Evolutionary conservation across 2,329 filamentous ascomycete genomes (phyloP), one percentile per base, ranked within the genome.

Genomic region (Metarhizium brunneum): DNA sequence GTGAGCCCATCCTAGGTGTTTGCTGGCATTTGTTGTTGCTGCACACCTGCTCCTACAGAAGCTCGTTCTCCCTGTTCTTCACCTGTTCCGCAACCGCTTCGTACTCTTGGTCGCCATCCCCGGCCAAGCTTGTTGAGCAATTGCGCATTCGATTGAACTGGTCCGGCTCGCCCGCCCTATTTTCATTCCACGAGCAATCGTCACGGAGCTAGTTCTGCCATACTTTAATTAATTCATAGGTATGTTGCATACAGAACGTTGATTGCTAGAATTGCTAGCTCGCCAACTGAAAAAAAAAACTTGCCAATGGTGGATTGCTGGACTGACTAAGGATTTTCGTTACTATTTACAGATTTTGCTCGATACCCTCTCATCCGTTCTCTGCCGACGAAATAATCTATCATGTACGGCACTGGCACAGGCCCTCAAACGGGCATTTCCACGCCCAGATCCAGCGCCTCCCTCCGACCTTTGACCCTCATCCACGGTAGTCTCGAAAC

Each of bases 371-470:
- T 64, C 32, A 25, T 30, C 42, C 16, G 20, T n/a, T 42, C 20
- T 32, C 36, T 29, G 38, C n/a, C 25, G 14, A 16, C 38, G 20
- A 50, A 36, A 52, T 49, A 48, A 47, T 30, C 16, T 74, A 83
- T 67, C 73, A 95, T 96, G 91, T 95, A 94, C 83, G 89, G 89
- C 75, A 85, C 88, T 68, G 81, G 78, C 65, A 89, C 86, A 58
- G 89, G 87, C 75, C 85, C 89, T 59, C 92, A 96, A 76, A 99
- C 94, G 77, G 94, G 94, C 75, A 91, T 96, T 69, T 95, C 92
- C 63, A 99, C 94, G 65, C 94, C 94, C 65, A 87, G 94, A 76
- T 96, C 92, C 56, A 94, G 89, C 65, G 86, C 91, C 63, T 96
- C 92, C 61, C 85, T 96, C 63, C 89, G 94, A 63, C 92, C 94